phyloP scores from a whole-genome alignment of 441 rosid species.

The Brassica hybrid region DNA sequence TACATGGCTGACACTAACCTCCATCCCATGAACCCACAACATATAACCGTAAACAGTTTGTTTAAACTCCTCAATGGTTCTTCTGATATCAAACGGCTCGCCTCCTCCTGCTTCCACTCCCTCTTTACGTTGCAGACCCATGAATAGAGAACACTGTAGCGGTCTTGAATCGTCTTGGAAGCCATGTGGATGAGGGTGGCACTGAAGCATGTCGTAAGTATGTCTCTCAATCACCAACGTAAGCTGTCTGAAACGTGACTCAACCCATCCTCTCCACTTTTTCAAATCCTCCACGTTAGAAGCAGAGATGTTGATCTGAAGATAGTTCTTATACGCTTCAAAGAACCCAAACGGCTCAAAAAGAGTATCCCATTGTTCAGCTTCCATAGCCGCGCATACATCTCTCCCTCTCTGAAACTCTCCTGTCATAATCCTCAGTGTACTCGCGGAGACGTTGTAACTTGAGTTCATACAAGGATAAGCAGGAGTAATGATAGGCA shows the following conservation, averaged over 20 bases:
- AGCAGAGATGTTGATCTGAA: conserved; percentile 81
- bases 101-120: conserved; percentile 75
- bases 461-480: conserved; percentile 98
- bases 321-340: conserved; percentile 90
- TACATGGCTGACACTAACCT: too few species aligned
- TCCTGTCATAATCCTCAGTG: conserved; percentile 84
- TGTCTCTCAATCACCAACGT: conserved; percentile 91
- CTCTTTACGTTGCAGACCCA: conserved; percentile 96
- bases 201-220: conserved; percentile 81
- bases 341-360: conserved; percentile 89
- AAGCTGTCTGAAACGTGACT: conserved; percentile 93
- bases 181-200: conserved; percentile 96
- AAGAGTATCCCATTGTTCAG: conserved; percentile 79
- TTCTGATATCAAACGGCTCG: conserved; percentile 77
- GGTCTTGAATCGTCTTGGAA: conserved; percentile 74
- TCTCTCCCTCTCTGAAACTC: conserved; percentile 94
- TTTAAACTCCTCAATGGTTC: too few species aligned
- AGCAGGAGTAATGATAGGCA: conserved; percentile 99
- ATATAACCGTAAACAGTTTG: conserved; percentile 42
- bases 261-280: conserved; percentile 98
- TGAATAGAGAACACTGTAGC: conserved; percentile 74
- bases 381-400: conserved; percentile 71
- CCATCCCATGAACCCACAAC: conserved; percentile 76
- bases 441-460: conserved; percentile 90
- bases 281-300: conserved; percentile 83